phyloP scores from a whole-genome alignment of 2,329 filamentous ascomycete genomes.

The Ceratocystis huliohia region DNA sequence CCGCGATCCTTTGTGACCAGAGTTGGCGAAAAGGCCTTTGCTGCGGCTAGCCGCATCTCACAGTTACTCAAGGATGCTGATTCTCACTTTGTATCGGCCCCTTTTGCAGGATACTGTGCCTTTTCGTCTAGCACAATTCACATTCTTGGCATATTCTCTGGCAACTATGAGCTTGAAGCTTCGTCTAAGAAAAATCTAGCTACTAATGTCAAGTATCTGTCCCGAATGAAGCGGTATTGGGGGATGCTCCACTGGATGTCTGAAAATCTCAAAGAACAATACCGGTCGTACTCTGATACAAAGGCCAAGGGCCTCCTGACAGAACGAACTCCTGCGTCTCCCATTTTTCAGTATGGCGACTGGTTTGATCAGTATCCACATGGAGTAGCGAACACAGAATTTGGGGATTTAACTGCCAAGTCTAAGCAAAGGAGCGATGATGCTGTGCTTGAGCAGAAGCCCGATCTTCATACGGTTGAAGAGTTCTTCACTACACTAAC shows the following conservation, averaged over 20 bases:
- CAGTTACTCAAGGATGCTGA: slow-evolving; percentile 69
- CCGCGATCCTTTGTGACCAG: slow-evolving; percentile 66
- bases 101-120: slow-evolving; percentile 88
- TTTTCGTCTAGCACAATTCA: slow-evolving; percentile 93
- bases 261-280: slow-evolving; percentile 81
- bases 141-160: slow-evolving; percentile 80
- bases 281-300: slow-evolving; percentile 73
- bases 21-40: slow-evolving; percentile 61
- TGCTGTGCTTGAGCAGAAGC: slow-evolving; percentile 75
- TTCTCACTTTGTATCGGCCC: slow-evolving; percentile 64
- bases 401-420: slow-evolving; percentile 58
- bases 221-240: slow-evolving; percentile 95
- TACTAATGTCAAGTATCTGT: slow-evolving; percentile 78
- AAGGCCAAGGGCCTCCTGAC: slow-evolving; percentile 37
- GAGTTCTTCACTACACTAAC: slow-evolving; percentile 81
- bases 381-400: slow-evolving; percentile 73
- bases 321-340: slow-evolving; percentile 35
- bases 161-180: slow-evolving; percentile 60
- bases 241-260: slow-evolving; percentile 97
- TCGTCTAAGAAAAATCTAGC: slow-evolving; percentile 73
- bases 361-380: slow-evolving; percentile 96
- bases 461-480: slow-evolving; percentile 83
- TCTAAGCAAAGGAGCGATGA: slow-evolving; percentile 73
- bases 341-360: slow-evolving; percentile 75
- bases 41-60: slow-evolving; percentile 78